phyloP scores from a whole-genome alignment of 2,329 filamentous ascomycete genomes.

The Arthrinium puccinioides region DNA sequence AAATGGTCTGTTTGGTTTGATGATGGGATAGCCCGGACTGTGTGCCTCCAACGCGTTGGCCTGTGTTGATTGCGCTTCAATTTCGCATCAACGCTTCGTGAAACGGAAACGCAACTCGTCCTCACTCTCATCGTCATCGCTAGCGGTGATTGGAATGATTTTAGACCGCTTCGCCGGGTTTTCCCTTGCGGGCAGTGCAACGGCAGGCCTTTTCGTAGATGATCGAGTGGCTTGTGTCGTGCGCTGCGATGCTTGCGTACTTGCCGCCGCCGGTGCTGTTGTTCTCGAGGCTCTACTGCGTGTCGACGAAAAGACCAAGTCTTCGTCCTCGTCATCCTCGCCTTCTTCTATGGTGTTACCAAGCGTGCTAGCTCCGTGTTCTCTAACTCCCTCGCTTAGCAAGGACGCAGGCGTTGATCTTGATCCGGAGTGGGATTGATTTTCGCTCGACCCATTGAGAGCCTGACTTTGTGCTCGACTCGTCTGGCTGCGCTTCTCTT shows the following conservation, averaged over 20 bases:
- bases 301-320: slow-evolving; percentile 13
- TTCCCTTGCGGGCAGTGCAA: slow-evolving; percentile 24
- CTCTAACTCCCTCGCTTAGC: slow-evolving; percentile 7
- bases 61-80: too few species aligned
- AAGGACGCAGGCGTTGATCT: neutral
- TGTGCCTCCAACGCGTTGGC: too few species aligned
- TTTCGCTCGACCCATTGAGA: neutral
- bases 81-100: slow-evolving; percentile 39
- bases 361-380: too few species aligned
- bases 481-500: slow-evolving; percentile 13
- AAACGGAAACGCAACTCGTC: slow-evolving; percentile 52
- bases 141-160: slow-evolving; percentile 14
- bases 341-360: too few species aligned
- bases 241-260: slow-evolving; percentile 11
- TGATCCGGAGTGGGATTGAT: neutral
- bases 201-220: slow-evolving; percentile 22
- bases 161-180: slow-evolving; percentile 28
- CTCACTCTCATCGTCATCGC: slow-evolving; percentile 41
- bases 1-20: too few species aligned
- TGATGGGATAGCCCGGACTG: too few species aligned
- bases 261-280: slow-evolving; percentile 17
- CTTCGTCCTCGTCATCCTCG: slow-evolving; percentile 17
- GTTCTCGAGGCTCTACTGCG: slow-evolving; percentile 24
- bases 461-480: slow-evolving; percentile 3
- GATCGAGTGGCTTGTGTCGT: slow-evolving; percentile 17